Conservation (phyloP, 192 early-diverging fungal species). For the Umbelopsis isabellina region DNA sequence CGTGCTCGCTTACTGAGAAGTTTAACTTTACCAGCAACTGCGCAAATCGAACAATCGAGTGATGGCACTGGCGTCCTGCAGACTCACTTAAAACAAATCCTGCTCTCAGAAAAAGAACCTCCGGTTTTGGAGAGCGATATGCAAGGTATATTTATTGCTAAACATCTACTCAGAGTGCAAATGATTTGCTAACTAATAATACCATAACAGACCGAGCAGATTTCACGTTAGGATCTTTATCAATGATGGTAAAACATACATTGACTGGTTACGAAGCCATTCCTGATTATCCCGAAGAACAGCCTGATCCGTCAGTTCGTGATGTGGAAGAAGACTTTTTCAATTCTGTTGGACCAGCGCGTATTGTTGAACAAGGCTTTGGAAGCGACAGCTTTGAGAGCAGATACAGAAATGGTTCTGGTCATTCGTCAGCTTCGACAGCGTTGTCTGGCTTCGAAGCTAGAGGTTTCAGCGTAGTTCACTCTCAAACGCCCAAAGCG, state of each 20-base stretch:
- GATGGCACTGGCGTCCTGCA: conserved; percentile 42
- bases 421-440: not conserved
- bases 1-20: conserved; percentile 75
- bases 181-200: not conserved
- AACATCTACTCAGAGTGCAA: not conserved
- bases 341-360: conserved; percentile 32
- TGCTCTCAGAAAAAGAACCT: conserved; percentile 59
- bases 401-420: conserved; percentile 36
- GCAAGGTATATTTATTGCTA: conserved; percentile 37
- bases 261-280: conserved; percentile 76
- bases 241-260: conserved; percentile 59
- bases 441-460: conserved; percentile 37
- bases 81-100: conserved; percentile 57
- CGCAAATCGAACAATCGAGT: conserved; percentile 6
- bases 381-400: conserved; percentile 50
- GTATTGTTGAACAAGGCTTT: conserved; percentile 39
- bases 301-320: conserved; percentile 57
- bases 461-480: conserved; percentile 26
- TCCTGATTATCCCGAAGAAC: conserved; percentile 75
- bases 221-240: conserved; percentile 69
- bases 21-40: conserved; percentile 25
- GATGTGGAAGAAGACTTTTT: conserved; percentile 44
- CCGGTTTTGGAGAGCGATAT: conserved; percentile 55
- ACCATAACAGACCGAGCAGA: conserved; percentile 45
- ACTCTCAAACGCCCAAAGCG: conserved; percentile 30